These are phyloP conservation scores for Carnegiea gigantea DNA, from an alignment of 179 eudicot species.

Conservation along the genomic window DNA sequence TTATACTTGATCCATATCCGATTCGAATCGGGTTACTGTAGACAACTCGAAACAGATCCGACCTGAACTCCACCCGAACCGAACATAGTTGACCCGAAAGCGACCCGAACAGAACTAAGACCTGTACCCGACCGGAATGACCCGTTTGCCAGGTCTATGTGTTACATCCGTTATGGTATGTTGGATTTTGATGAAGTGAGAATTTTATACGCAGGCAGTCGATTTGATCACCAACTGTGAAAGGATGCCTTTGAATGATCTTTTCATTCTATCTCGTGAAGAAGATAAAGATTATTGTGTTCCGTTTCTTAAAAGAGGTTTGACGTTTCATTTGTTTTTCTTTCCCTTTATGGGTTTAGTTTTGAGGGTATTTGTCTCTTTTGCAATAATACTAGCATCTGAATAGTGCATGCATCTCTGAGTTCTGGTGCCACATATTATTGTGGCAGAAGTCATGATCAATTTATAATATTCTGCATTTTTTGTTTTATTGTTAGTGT, in stretches of 20 bases:
- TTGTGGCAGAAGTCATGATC: neutral
- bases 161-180: too few relatives aligned
- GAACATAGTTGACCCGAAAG: too few relatives aligned
- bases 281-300: slow-evolving; percentile 54
- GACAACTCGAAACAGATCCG: too few relatives aligned
- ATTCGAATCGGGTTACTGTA: too few relatives aligned
- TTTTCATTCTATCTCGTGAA: slow-evolving; percentile 67
- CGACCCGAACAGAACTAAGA: too few relatives aligned
- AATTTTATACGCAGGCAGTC: slow-evolving; percentile 19
- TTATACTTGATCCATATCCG: too few relatives aligned
- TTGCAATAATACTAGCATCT: too few relatives aligned
- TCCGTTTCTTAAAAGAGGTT: slow-evolving; percentile 63
- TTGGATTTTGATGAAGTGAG: neutral
- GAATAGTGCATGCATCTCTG: neutral
- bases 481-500: neutral
- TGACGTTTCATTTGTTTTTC: neutral
- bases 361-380: neutral
- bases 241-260: slow-evolving; percentile 36
- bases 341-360: neutral
- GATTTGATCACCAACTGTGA: slow-evolving; percentile 18
- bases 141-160: too few relatives aligned
- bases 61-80: too few relatives aligned
- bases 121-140: too few relatives aligned
- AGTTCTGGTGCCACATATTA: neutral
- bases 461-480: neutral